These are phyloP conservation scores for Spongispora temasekensis DNA, from an alignment of 1,284 basidiomycete species.

Conservation along the genomic window DNA sequence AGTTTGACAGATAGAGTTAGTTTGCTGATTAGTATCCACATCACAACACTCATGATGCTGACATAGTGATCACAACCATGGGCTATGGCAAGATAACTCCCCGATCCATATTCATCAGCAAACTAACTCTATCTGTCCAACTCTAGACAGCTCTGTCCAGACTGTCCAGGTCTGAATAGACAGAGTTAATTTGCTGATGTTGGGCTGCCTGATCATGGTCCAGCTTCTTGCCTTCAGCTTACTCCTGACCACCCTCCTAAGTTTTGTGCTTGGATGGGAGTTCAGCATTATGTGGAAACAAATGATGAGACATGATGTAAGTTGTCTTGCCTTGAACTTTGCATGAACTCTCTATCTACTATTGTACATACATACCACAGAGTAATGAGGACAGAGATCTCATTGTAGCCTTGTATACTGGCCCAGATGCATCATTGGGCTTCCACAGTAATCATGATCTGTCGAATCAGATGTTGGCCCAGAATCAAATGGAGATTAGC, in stretches of 20 bases:
- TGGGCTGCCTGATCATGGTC: conserved; percentile 80
- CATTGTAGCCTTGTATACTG: not conserved
- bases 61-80: conserved; percentile 76
- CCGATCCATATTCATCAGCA: conserved; percentile 74
- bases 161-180: too few relatives aligned
- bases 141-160: too few relatives aligned
- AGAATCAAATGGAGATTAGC: conserved; percentile 63
- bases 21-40: not conserved
- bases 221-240: conserved; percentile 85
- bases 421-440: conserved; percentile 5
- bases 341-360: too few relatives aligned
- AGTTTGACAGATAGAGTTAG: too few relatives aligned
- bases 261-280: conserved; percentile 86
- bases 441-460: conserved; percentile 40
- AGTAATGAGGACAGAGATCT: conserved; percentile 3
- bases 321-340: conserved; percentile 10
- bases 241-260: conserved; percentile 83
- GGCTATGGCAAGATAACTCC: conserved; percentile 90
- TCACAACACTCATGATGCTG: not conserved
- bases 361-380: conserved; percentile 8
- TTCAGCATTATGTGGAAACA: conserved; percentile 87
- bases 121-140: too few relatives aligned
- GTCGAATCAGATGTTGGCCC: conserved; percentile 56
- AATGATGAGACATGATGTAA: conserved; percentile 57
- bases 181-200: too few relatives aligned